Base-by-base conservation (phyloP, 345 rosid genomes). In the Salix purpurea region DNA sequence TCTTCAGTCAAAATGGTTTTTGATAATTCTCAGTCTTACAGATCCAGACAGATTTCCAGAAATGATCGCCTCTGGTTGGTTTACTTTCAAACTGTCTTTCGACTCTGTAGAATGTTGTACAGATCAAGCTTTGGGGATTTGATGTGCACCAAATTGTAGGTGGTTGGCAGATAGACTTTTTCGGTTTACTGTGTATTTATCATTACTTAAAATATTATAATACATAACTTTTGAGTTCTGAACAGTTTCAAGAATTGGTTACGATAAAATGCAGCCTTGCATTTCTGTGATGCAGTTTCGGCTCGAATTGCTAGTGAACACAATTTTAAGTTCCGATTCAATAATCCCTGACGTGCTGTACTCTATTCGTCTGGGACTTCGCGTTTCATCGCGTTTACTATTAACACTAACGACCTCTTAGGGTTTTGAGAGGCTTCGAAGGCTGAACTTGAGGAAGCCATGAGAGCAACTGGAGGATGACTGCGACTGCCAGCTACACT, bases 301-400 rank as follows among this genome's bases (percentile, higher is more conserved):
- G 28, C 5, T 56, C 24, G 24, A 56, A 56, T 56, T 56, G 61
- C 26, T 56, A n/a, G 26, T n/a, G 7, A 56, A 23, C 61, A 34
- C 37, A 5, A 34, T 34, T 34, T 5, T 0, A 5, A 34, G 37
- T 34, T 34, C 37, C 37, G 62, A 56, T 56, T 56, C 5, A 2
- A 6, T n/a, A 8, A 56, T 56, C 62, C 28, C n/a, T n/a, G 11
- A 3, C 11, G 10, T 56, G 8, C n/a, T 56, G 10, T 56, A n/a
- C n/a, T 56, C 23, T 56, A 9, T 9, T 56, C 1, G 28, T 56
- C 62, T 9, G n/a, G 64, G 64, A 23, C 23, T 44, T 77, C 92
- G 80, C 79, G 75, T 77, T 84, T 92, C 80, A 74, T 85, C 36
- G 90, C 95, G 79, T 89, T 89, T 11, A 84, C 85, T 2, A 89